Percentiles rank a stretch among this genome's conserved stretches.
These are phyloP conservation scores for Saturnispora gosingensis DNA, from an alignment of 805 yeast genomes.

Conservation along the genomic window DNA sequence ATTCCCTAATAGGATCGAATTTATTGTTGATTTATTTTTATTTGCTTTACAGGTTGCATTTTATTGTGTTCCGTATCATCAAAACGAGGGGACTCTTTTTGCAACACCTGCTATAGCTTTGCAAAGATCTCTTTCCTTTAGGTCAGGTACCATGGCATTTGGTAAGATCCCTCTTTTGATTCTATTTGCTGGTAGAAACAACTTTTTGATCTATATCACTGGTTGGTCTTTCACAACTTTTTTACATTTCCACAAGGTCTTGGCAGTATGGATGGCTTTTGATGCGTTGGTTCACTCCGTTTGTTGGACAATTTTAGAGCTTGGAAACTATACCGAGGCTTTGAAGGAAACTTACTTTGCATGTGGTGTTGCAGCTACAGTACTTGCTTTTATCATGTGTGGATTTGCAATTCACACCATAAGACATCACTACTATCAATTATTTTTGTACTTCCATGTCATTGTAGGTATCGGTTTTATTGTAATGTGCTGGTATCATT, in stretches of 20 bases:
- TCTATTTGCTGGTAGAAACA: conserved; percentile 40
- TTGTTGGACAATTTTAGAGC: conserved; percentile 21
- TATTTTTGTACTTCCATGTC: conserved; percentile 48
- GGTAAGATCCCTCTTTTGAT: conserved; percentile 32
- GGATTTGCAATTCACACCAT: conserved; percentile 42
- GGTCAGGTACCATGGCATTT: conserved; percentile 34
- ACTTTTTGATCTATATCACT: conserved; percentile 33
- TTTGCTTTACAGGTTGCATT: conserved; percentile 9
- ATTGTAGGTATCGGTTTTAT: conserved; percentile 44
- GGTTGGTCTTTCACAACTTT: conserved; percentile 36
- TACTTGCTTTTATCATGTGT: conserved; percentile 33
- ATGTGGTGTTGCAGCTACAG: conserved; percentile 34
- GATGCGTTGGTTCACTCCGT: conserved; percentile 33
- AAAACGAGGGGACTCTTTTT: conserved; percentile 13
- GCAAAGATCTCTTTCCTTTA: conserved; percentile 21
- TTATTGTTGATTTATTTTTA: conserved; percentile 6
- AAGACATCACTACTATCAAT: conserved; percentile 49
- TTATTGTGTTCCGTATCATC: conserved; percentile 8
- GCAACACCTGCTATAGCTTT: conserved; percentile 24
- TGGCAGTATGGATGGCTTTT: conserved; percentile 40
- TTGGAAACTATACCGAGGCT: conserved; percentile 8
- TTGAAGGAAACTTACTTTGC: conserved; percentile 13
- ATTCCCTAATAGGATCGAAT: conserved; percentile 10
- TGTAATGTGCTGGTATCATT: conserved; percentile 50
- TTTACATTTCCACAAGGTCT: conserved; percentile 56